A percentile compares a stretch with the other conserved stretches of the same genome.
Evolutionary conservation across 2,329 filamentous ascomycete genomes (phyloP).

Genomic region (Lecanicillium sp.): DNA sequence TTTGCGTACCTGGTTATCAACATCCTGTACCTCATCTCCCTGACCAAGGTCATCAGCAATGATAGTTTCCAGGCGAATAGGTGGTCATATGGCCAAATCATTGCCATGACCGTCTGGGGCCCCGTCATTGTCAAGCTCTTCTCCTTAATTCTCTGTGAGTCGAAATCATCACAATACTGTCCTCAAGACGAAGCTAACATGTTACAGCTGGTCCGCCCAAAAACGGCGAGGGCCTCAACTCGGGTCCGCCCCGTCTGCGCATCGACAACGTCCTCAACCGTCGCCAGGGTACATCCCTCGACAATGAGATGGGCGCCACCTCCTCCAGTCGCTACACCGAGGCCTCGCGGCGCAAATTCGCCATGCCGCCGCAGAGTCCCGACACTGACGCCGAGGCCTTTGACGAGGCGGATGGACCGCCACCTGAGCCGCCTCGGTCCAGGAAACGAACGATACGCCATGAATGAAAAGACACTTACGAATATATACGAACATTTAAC

Average conservation of each 20-base stretch:
- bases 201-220: conserved; percentile 30
- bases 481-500: neutral
- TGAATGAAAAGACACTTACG: conserved; percentile 4
- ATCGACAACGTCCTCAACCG: conserved; percentile 35
- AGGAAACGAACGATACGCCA: conserved; percentile 7
- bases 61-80: conserved; percentile 30
- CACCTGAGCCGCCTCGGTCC: neutral
- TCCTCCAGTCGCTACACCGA: conserved; percentile 2
- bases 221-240: conserved; percentile 30
- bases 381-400: neutral
- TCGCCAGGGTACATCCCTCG: conserved; percentile 18
- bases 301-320: conserved; percentile 12
- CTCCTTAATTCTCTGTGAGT: conserved; percentile 32
- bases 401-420: neutral
- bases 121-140: conserved; percentile 36
- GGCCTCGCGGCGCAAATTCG: neutral
- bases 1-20: conserved; percentile 32
- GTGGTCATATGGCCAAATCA: conserved; percentile 35
- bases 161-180: neutral
- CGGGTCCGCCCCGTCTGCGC: conserved; percentile 31
- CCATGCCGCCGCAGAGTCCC: neutral
- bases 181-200: neutral
- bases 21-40: conserved; percentile 32
- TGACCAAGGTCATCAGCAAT: conserved; percentile 29
- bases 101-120: conserved; percentile 34